These are phyloP conservation scores for Talaromyces sp. DNA, from an alignment of 2,329 filamentous ascomycete species.

Conservation along the genomic window DNA sequence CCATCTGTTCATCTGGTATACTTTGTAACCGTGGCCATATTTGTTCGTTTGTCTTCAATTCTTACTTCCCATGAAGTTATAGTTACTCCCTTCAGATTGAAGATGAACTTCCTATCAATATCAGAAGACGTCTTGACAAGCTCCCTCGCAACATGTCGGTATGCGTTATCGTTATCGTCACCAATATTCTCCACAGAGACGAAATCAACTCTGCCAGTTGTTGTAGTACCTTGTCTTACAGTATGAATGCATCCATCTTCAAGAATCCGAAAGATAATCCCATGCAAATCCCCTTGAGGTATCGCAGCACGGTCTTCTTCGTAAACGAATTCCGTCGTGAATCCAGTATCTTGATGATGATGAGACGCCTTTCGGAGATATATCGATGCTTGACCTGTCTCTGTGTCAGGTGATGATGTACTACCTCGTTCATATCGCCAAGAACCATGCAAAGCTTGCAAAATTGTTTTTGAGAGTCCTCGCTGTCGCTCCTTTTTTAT, in stretches of 20 bases:
- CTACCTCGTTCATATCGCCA: constrained; percentile 12
- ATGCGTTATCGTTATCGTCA: neutral
- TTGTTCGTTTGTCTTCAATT: neutral
- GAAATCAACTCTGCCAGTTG: neutral
- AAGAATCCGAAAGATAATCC: neutral
- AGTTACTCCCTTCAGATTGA: constrained; percentile 25
- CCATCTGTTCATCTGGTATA: neutral
- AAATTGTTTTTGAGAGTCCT: constrained; percentile 6
- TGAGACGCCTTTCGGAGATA: neutral
- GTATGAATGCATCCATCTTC: neutral
- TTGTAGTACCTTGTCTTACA: neutral
- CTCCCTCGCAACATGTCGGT: constrained; percentile 5
- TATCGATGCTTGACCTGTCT: neutral
- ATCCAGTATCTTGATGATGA: neutral
- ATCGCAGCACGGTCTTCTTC: neutral
- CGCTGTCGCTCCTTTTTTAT: neutral
- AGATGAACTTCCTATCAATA: constrained; percentile 19
- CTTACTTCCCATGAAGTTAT: constrained; percentile 23
- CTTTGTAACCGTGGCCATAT: neutral
- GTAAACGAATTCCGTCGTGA: neutral
- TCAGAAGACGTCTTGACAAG: neutral
- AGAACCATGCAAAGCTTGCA: constrained; percentile 10
- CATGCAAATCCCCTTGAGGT: neutral
- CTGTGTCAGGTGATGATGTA: neutral
- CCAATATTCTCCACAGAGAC: neutral